Base-by-base conservation (phyloP, 2,329 filamentous ascomycete species). In the Pyrenophora seminiperda region DNA sequence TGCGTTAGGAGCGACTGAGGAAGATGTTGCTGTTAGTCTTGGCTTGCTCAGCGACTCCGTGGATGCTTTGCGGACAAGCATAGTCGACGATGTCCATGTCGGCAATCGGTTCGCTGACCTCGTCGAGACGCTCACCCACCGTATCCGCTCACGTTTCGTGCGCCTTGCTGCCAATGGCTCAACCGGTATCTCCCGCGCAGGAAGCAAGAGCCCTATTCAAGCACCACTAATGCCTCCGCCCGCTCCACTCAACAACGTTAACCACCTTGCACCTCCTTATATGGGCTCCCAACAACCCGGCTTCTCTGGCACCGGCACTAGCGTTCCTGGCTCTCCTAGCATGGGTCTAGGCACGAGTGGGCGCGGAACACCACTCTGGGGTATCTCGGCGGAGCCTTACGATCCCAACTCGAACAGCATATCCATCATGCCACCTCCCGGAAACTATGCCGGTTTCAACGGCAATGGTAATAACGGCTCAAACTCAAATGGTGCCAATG, bases 101-200 rank as follows among this genome's bases (percentile, higher is more conserved):
- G 89, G 88, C n/a, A 91, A 89, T 51, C 83, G 89, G 6, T 94
- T 94, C 62, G 89, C 90, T 14, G 89, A 92, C 63, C 81, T 93
- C 39, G 82, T 93, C n/a, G 86, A 91, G 63, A 89, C 87, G 1
- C 76, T 94, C 32, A 91, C 88, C 0, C 86, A 86, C 53, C 82
- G 89, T 18, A 79, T 93, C 55, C 83, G 89, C 45, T 85, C 86
- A 60, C 83, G 88, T 5, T 90, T 94, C 62, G 76, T 85, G 17
- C 80, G 82, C 20, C 81, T 85, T 50, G 76, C 80, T 7, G 79
- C 79, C 4, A 76, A 75, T 45, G 78, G 79, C 38, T 67, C 65
- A 13, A 58, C 59, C 5, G 67, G 64, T 7, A 75, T 80, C n/a
- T 75, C 73, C 5, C 63, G 72, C 33, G 63, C 65, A 1, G 65